A percentile compares a stretch with the other conserved stretches of the same genome.
Evolutionary conservation across 352 stramenopile genomes (phyloP).

Genomic region (Ophiocytium majus): DNA sequence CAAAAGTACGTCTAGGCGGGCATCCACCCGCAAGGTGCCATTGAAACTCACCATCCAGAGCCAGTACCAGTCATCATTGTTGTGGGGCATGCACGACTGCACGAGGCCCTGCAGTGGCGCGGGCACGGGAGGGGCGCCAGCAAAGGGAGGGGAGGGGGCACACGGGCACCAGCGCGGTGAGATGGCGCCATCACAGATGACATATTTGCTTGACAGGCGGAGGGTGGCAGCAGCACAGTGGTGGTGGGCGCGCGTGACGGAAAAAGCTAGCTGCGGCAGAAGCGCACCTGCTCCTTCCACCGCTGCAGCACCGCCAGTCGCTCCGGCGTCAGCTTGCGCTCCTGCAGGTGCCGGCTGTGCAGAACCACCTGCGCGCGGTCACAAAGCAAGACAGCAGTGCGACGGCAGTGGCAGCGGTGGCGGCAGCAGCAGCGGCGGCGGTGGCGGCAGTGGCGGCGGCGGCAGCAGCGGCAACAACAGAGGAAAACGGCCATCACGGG

Average conservation of each 20-base stretch:
- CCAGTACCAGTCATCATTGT: slow-evolving; percentile 99
- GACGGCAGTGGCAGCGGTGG: no score
- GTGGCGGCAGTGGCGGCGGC: no score
- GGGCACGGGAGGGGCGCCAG: neutral
- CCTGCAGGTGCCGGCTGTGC: slow-evolving; percentile 86
- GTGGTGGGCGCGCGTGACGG: neutral
- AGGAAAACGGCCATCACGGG: no score
- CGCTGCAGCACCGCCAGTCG: slow-evolving; percentile 67
- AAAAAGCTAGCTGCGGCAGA: neutral
- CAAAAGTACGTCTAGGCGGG: no score
- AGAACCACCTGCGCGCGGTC: slow-evolving; percentile 78
- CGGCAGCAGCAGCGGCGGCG: no score
- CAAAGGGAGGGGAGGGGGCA: neutral
- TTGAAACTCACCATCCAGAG: slow-evolving; percentile 74
- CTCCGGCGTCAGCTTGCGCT: slow-evolving; percentile 74
- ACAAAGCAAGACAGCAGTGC: no score
- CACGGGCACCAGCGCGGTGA: no score
- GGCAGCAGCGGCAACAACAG: no score
- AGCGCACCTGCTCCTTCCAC: slow-evolving; percentile 21
- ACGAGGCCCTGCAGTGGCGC: slow-evolving; percentile 61
- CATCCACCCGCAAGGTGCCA: no score
- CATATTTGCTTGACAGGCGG: no score
- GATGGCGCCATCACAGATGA: no score
- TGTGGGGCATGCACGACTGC: slow-evolving; percentile 85
- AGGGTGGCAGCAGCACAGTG: neutral